Evolutionary conservation across 2,329 filamentous ascomycete species (phyloP), one percentile per base, ranked within the genome.

Genomic region (Endocalyx cinctus): DNA sequence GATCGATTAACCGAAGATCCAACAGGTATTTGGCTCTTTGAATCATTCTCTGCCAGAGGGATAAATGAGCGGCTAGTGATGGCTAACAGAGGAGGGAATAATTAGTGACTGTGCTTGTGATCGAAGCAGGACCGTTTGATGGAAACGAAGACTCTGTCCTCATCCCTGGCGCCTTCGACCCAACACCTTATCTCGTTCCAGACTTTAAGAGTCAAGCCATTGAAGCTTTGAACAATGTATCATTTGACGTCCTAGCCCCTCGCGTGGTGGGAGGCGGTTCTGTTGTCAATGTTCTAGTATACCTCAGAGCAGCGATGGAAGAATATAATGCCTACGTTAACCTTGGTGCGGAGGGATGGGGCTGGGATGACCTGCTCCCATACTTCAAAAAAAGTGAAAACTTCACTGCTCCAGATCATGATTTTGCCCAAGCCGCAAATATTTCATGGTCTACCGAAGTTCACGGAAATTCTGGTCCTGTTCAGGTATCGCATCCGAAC

Each of bases 371-470:
- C 13, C 48, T 71, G 23, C 50, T 64, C 2, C 64, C 61, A 0
- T 70, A 67, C 40, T 62, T 69, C 42, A 59, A 57, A 18, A 68
- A 67, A 50, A 51, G 46, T 41, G 55, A 58, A 32, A 55, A 45
- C 29, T 54, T 57, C 32, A 57, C 55, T 6, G 25, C 33, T 6
- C 56, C 55, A 1, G 35, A 45, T 12, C 29, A 43, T 6, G 33
- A 27, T 2, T 52, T 52, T 30, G 47, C 52, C 4, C 41, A 41
- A 2, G 27, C 41, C 3, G 50, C 35, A 7, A 57, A 58, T 31
- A 54, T 59, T 28, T 48, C 52, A 6, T 57, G 48, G 46, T 40
- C 45, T 17, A 39, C 45, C 44, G 8, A 40, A 12, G 47, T 55
- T 14, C 53, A 52, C 10, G 57, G 57, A 7, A 31, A 39, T 5